These are phyloP conservation scores for Meyerozyma smithsonii DNA, from an alignment of 1,139 yeast genomes.

Conservation along the genomic window DNA sequence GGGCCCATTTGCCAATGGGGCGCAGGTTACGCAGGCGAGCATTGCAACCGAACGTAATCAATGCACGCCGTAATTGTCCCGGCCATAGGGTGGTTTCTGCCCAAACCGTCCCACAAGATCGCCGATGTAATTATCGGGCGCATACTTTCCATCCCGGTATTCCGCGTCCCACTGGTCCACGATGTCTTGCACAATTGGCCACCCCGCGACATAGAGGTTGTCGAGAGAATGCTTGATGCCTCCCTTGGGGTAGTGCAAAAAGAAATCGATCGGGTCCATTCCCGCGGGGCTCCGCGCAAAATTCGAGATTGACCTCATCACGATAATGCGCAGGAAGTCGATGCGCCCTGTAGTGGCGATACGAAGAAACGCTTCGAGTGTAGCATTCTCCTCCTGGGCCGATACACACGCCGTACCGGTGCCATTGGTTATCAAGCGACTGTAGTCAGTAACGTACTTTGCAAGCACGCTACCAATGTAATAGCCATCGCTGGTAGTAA, in stretches of 20 bases:
- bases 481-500: conserved; percentile 57
- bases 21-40: too few relatives aligned
- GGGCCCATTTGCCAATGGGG: too few relatives aligned
- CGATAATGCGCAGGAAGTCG: conserved; percentile 53
- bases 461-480: conserved; percentile 51
- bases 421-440: conserved; percentile 51
- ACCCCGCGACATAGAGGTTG: conserved; percentile 52
- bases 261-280: conserved; percentile 43
- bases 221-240: conserved; percentile 46
- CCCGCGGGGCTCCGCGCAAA: conserved; percentile 54
- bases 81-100: conserved; percentile 16
- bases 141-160: conserved; percentile 33
- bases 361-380: conserved; percentile 56
- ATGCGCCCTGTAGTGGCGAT: conserved; percentile 50
- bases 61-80: conserved; percentile 7
- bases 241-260: conserved; percentile 47
- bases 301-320: conserved; percentile 62
- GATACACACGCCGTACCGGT: conserved; percentile 58
- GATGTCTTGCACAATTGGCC: conserved; percentile 52
- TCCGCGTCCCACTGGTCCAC: conserved; percentile 47
- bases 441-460: conserved; percentile 46
- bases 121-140: conserved; percentile 53
- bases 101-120: conserved; percentile 54
- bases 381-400: conserved; percentile 68
- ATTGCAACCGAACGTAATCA: too few relatives aligned